A percentile compares a stretch with the other conserved stretches of the same genome.
Conservation (phyloP, 192 early-diverging fungal genomes). For the Podila epicladia region DNA sequence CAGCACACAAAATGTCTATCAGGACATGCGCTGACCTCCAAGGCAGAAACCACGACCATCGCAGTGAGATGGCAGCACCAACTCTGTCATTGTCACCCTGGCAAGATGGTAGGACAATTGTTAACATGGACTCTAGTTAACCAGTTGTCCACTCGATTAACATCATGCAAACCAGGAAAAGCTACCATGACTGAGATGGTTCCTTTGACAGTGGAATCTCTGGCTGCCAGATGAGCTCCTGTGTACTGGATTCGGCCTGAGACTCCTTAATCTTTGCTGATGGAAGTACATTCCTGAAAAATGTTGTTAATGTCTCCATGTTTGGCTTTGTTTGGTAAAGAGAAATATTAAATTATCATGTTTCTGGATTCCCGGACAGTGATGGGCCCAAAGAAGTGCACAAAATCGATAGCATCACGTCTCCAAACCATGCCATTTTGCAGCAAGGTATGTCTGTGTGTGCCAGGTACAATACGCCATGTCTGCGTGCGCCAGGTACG, state of each 20-base stretch:
- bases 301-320: neutral
- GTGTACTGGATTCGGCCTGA: neutral
- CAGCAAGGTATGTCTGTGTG: too few species aligned
- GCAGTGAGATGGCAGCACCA: constrained; percentile 58
- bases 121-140: neutral
- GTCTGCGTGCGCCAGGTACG: too few species aligned
- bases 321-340: too few species aligned
- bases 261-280: neutral
- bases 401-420: too few species aligned
- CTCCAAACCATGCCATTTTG: too few species aligned
- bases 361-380: too few species aligned
- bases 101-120: neutral
- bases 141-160: neutral
- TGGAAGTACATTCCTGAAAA: neutral
- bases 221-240: constrained; percentile 27
- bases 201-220: constrained; percentile 44
- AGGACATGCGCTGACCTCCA: constrained; percentile 44
- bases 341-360: too few species aligned
- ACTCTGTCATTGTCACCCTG: constrained; percentile 68
- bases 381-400: too few species aligned
- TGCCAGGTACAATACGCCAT: too few species aligned
- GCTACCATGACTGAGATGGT: constrained; percentile 45
- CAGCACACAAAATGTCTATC: neutral
- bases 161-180: neutral
- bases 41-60: constrained; percentile 62